Evolutionary conservation across 345 rosid genomes (phyloP).

Genomic region (Hirschfeldia incana): DNA sequence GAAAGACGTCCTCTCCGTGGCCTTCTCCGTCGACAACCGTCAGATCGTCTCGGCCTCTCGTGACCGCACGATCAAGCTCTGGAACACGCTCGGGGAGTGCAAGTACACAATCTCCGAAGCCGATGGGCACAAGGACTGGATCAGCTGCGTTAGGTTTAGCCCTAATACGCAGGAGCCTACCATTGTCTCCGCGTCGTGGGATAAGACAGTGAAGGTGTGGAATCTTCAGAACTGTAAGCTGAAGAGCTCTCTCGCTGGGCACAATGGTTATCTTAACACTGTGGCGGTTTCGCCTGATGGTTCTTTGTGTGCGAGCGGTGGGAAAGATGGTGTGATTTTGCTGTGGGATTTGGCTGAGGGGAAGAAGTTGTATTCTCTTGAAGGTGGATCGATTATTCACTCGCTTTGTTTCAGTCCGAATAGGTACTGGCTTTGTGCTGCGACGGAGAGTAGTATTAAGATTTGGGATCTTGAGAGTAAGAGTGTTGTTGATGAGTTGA

Average conservation of each 20-base stretch:
- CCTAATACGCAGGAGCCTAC: background rate
- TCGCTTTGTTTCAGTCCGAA: background rate
- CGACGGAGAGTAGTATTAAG: background rate
- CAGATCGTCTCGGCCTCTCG: background rate
- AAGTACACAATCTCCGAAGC: background rate
- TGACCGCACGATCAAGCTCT: background rate
- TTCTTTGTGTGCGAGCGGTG: background rate
- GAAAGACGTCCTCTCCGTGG: background rate
- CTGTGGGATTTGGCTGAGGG: slow-evolving; percentile 1
- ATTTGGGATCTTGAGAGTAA: background rate
- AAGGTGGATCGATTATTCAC: background rate
- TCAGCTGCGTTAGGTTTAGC: background rate
- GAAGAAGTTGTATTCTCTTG: background rate
- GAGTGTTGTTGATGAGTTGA: background rate
- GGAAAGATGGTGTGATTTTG: background rate
- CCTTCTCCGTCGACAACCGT: background rate
- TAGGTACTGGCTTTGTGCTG: background rate
- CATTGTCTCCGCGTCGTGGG: background rate
- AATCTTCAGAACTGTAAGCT: background rate
- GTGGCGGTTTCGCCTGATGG: background rate
- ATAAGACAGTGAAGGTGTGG: background rate
- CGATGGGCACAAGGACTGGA: background rate
- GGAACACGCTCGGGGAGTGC: background rate
- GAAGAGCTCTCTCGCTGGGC: background rate
- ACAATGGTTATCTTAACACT: background rate